Conservation (phyloP, 129 eudicot species). For the Centaurea solstitialis region DNA sequence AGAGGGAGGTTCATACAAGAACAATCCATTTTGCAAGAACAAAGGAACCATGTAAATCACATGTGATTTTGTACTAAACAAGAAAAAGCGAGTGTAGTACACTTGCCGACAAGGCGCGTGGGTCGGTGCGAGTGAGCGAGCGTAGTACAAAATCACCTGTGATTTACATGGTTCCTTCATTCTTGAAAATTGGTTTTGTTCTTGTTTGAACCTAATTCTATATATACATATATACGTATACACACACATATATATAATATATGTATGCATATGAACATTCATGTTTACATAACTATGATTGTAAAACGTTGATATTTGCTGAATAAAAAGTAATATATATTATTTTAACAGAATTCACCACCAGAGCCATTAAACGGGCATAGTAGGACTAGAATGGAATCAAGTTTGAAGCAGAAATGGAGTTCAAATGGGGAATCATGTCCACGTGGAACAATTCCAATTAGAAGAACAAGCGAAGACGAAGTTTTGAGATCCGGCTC, state of each 20-base stretch:
- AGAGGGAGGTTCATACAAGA: no score
- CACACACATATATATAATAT: not conserved
- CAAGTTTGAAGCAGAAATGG: slow-evolving; percentile 67
- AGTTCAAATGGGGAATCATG: slow-evolving; percentile 63
- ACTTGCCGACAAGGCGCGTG: no score
- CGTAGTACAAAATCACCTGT: no score
- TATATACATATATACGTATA: not conserved
- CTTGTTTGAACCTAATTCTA: no score
- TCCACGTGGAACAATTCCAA: slow-evolving; percentile 77
- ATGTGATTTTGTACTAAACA: no score
- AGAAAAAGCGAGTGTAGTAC: no score
- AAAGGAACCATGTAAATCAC: no score
- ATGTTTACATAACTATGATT: not conserved
- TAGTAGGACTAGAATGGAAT: slow-evolving; percentile 12
- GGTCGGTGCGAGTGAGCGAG: no score
- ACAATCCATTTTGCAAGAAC: no score
- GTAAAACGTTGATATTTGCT: not conserved
- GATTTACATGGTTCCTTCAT: no score
- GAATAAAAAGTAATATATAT: not conserved
- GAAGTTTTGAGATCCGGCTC: slow-evolving; percentile 57
- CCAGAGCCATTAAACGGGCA: slow-evolving; percentile 67
- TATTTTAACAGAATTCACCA: slow-evolving; percentile 47
- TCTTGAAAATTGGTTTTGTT: no score
- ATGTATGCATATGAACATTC: not conserved
- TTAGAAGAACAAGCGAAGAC: slow-evolving; percentile 68